Evolutionary conservation across 1,139 yeast species (phyloP).

Genomic region (Hansenula sp.): DNA sequence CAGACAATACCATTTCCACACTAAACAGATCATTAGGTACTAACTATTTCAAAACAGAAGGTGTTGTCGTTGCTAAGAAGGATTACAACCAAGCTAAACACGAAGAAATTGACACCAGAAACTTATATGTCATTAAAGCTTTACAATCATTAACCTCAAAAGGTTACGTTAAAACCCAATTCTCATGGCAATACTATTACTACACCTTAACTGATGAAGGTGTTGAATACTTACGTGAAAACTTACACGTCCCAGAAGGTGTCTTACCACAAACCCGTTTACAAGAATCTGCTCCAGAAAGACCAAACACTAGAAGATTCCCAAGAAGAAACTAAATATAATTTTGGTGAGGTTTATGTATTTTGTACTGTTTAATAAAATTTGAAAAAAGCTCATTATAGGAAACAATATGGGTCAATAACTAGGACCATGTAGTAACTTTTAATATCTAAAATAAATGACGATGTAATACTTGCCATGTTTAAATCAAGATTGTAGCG

Average conservation of each 20-base stretch:
- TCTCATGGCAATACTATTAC: constrained; percentile 99
- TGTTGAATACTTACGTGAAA: constrained; percentile 96
- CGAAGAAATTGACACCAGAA: constrained; percentile 96
- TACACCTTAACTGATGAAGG: constrained; percentile 99
- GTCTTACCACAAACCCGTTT: constrained; percentile 98
- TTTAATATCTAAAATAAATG: too few relatives aligned
- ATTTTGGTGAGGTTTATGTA: constrained; percentile 13
- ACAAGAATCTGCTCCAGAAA: constrained; percentile 89
- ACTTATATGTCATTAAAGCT: constrained; percentile 98
- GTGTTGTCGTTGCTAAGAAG: constrained; percentile 99
- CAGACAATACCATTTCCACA: too few relatives aligned
- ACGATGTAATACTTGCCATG: too few relatives aligned
- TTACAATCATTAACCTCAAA: constrained; percentile 98
- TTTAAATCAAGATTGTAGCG: too few relatives aligned
- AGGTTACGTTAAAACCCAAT: constrained; percentile 99
- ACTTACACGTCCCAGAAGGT: constrained; percentile 98
- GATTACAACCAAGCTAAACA: constrained; percentile 97
- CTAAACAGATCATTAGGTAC: constrained; percentile 15
- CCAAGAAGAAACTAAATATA: constrained; percentile 23
- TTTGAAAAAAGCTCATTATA: background rate
- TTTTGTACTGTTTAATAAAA: constrained; percentile 12
- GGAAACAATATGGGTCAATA: background rate
- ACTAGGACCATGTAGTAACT: background rate
- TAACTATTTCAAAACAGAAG: constrained; percentile 56
- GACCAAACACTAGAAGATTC: constrained; percentile 56